Evolutionary conservation across 2,329 filamentous ascomycete species (phyloP).

Genomic region (Elsinoe fawcettii): DNA sequence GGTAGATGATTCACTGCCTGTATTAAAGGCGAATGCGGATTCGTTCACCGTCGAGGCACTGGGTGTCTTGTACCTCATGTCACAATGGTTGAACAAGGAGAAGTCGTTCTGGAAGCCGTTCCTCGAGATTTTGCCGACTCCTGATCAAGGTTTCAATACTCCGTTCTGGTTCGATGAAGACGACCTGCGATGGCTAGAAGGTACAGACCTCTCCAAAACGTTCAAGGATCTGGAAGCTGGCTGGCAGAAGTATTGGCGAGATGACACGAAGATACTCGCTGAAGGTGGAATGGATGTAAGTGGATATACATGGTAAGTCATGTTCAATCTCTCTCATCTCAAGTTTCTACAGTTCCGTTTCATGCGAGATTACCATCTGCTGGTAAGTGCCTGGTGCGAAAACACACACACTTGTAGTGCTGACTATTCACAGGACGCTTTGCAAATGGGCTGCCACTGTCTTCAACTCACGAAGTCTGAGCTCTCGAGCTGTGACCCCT

Average conservation of each 20-base stretch:
- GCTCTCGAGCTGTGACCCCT: constrained; percentile 32
- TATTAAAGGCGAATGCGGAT: constrained; percentile 24
- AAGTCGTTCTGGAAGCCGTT: constrained; percentile 33
- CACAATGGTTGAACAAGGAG: constrained; percentile 28
- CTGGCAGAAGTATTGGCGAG: constrained; percentile 33
- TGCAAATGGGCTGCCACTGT: constrained; percentile 46
- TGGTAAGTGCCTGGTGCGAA: neutral
- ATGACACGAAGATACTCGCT: constrained; percentile 27
- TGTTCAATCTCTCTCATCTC: neutral
- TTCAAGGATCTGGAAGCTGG: constrained; percentile 25
- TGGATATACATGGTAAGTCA: constrained; percentile 36
- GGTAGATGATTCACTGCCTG: constrained; percentile 28
- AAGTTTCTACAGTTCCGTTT: neutral
- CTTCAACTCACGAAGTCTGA: constrained; percentile 45
- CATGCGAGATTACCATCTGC: neutral
- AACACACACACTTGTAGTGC: neutral
- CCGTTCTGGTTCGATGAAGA: constrained; percentile 30
- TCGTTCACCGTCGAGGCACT: constrained; percentile 27
- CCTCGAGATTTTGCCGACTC: constrained; percentile 28
- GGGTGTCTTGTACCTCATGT: constrained; percentile 32
- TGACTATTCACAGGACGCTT: constrained; percentile 33
- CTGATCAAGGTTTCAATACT: constrained; percentile 26
- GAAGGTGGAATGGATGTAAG: constrained; percentile 26
- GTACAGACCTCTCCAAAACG: constrained; percentile 30
- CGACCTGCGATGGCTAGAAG: constrained; percentile 29